A percentile compares a stretch with the other conserved stretches of the same genome.
Conservation (phyloP, 2,329 filamentous ascomycete genomes). For the Cytospora piceae region DNA sequence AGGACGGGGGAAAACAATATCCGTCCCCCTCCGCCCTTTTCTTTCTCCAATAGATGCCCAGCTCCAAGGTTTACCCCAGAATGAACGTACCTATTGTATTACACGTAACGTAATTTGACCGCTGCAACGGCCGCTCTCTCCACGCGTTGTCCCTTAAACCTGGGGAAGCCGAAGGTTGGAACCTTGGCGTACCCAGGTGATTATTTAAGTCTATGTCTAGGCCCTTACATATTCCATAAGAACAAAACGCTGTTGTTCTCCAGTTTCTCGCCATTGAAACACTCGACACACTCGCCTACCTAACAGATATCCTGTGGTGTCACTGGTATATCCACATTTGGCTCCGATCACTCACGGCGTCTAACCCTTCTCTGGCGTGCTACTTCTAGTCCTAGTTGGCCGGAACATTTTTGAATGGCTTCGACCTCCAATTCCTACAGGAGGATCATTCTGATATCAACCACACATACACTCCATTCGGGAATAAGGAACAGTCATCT, state of each 20-base stretch:
- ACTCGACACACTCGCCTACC: too few relatives aligned
- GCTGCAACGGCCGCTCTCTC: neutral
- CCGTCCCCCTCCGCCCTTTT: too few relatives aligned
- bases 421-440: neutral
- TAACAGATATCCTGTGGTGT: too few relatives aligned
- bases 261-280: neutral
- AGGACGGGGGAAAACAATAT: too few relatives aligned
- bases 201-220: neutral
- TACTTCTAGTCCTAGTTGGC: neutral
- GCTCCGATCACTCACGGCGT: neutral
- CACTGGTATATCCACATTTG: too few relatives aligned
- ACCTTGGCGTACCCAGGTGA: neutral
- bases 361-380: neutral
- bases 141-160: constrained; percentile 12
- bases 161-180: constrained; percentile 18
- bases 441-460: neutral
- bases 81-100: too few relatives aligned
- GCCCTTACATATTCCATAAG: neutral
- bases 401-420: constrained; percentile 16
- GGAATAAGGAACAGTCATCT: neutral
- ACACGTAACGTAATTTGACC: too few relatives aligned
- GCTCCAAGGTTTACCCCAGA: too few relatives aligned
- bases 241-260: neutral
- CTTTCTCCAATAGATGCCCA: too few relatives aligned
- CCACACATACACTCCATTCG: neutral